These are phyloP conservation scores for Ganoderma sinense DNA, from an alignment of 1,284 basidiomycete species.

Conservation along the genomic window DNA sequence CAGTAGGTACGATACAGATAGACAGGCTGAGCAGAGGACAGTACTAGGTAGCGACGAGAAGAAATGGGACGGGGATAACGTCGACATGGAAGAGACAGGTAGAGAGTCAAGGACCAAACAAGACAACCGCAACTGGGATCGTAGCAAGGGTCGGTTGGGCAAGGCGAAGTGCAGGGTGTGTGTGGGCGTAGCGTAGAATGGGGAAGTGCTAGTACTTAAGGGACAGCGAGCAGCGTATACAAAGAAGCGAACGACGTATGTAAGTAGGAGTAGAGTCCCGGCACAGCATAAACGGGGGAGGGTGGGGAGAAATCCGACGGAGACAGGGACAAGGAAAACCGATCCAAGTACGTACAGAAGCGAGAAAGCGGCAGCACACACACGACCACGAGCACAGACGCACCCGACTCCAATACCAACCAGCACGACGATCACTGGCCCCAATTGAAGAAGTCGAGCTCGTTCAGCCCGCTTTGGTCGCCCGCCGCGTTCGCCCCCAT, in stretches of 20 bases:
- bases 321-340: background rate
- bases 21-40: background rate
- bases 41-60: background rate
- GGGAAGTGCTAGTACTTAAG: background rate
- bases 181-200: background rate
- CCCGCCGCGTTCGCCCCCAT: conserved; percentile 35
- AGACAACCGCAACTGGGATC: background rate
- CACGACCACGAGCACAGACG: background rate
- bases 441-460: conserved; percentile 42
- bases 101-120: background rate
- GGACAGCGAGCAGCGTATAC: conserved; percentile 6
- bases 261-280: background rate
- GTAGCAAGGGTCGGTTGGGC: background rate
- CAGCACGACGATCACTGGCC: conserved; percentile 26
- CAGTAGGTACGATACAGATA: conserved; percentile 9
- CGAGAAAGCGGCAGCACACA: background rate
- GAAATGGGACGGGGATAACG: background rate
- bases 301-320: background rate
- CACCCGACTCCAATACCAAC: background rate
- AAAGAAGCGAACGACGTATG: background rate
- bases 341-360: conserved; percentile 1
- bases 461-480: conserved; percentile 34
- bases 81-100: background rate
- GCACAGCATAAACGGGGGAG: background rate
- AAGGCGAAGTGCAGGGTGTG: background rate